Evolutionary conservation across 1,139 yeast species (phyloP).

Genomic region (Yamadazyma spencermartinsiae): DNA sequence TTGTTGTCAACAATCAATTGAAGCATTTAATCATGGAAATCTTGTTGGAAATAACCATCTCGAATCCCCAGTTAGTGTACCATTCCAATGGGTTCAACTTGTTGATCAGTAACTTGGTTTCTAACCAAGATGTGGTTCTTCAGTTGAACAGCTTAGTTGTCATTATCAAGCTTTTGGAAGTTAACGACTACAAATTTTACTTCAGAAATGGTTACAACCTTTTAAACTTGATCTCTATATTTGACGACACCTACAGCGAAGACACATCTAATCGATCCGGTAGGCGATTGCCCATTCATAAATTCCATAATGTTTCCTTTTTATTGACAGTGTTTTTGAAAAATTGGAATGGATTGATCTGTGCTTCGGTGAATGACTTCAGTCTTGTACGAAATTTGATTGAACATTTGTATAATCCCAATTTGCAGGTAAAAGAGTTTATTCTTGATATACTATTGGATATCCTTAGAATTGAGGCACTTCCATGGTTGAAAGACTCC

Average conservation of each 20-base stretch:
- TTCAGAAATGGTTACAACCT: constrained; percentile 66
- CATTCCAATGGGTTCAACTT: constrained; percentile 67
- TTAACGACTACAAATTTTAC: constrained; percentile 55
- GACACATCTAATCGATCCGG: background rate
- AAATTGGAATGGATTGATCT: constrained; percentile 75
- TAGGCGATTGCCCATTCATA: constrained; percentile 18
- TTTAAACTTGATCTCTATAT: constrained; percentile 61
- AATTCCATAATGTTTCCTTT: constrained; percentile 61
- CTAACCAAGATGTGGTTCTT: constrained; percentile 35
- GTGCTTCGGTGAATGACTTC: constrained; percentile 60
- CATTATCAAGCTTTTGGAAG: constrained; percentile 59
- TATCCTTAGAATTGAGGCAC: constrained; percentile 57
- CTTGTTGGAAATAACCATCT: constrained; percentile 64
- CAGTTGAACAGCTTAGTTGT: constrained; percentile 61
- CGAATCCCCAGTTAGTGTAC: constrained; percentile 60
- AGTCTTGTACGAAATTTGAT: constrained; percentile 60
- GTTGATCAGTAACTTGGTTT: constrained; percentile 58
- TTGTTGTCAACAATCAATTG: constrained; percentile 7
- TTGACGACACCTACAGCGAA: constrained; percentile 27
- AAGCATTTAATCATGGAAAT: constrained; percentile 50
- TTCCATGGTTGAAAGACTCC: constrained; percentile 56
- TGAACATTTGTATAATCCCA: constrained; percentile 60
- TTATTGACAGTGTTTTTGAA: constrained; percentile 64
- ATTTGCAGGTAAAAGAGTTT: constrained; percentile 56
- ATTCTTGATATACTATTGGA: constrained; percentile 73